Conservation (phyloP, 2,329 filamentous ascomycete species). For the Penicillium thymicola region DNA sequence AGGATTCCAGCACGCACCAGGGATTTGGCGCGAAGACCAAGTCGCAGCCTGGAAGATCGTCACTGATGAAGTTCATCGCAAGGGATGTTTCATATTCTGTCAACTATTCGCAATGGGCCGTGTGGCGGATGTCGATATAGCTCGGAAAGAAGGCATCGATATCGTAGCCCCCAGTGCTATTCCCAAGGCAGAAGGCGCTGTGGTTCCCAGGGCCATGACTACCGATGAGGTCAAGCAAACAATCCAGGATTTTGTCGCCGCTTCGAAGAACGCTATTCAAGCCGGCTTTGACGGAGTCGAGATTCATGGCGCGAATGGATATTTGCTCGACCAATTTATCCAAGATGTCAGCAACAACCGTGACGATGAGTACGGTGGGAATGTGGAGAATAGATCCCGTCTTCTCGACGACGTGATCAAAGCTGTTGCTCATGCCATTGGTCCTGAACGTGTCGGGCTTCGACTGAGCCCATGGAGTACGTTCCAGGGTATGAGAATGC, state of each 20-base stretch:
- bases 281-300: conserved; percentile 53
- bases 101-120: neutral
- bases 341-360: conserved; percentile 48
- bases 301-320: conserved; percentile 48
- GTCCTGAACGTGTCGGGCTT: conserved; percentile 41
- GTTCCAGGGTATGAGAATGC: conserved; percentile 53
- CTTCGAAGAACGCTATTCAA: conserved; percentile 50
- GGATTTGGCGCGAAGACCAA: neutral
- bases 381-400: conserved; percentile 48
- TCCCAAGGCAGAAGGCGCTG: neutral
- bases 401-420: conserved; percentile 53
- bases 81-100: neutral
- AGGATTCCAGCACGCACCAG: conserved; percentile 27
- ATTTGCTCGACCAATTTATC: conserved; percentile 51
- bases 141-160: neutral
- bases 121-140: neutral
- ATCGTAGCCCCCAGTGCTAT: neutral
- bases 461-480: conserved; percentile 41
- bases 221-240: conserved; percentile 42
- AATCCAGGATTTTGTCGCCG: conserved; percentile 40
- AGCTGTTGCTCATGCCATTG: conserved; percentile 41
- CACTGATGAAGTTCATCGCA: neutral
- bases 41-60: neutral
- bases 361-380: conserved; percentile 50
- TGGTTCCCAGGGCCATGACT: conserved; percentile 16